These are phyloP conservation scores for Populus hybrid DNA, from an alignment of 441 rosid species.

Conservation along the genomic window DNA sequence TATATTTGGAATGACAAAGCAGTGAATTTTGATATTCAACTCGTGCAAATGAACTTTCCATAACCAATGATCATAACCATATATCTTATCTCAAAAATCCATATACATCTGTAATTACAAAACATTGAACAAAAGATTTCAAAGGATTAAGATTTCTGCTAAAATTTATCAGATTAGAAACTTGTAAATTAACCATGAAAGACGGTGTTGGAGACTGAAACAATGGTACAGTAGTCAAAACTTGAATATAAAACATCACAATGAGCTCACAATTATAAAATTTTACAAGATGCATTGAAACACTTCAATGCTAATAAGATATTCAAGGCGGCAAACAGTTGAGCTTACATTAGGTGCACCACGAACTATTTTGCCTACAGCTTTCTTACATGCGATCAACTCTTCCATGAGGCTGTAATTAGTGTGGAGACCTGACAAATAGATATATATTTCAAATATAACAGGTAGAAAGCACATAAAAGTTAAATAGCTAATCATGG, in stretches of 20 bases:
- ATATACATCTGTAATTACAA: background rate
- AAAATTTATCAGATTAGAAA: slow-evolving; percentile 1
- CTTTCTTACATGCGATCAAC: slow-evolving; percentile 84
- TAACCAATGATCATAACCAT: background rate
- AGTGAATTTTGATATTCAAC: background rate
- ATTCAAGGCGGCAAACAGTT: slow-evolving; percentile 7
- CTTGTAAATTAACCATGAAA: slow-evolving; percentile 2
- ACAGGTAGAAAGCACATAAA: slow-evolving; percentile 18
- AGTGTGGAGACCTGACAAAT: slow-evolving; percentile 77
- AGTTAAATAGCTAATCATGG: slow-evolving; percentile 3
- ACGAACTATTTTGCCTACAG: slow-evolving; percentile 65
- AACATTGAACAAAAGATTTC: background rate
- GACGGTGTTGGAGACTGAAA: background rate
- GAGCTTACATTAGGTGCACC: slow-evolving; percentile 85
- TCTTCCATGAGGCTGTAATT: slow-evolving; percentile 96
- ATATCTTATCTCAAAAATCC: background rate
- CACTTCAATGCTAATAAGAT: background rate
- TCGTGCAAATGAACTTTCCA: background rate
- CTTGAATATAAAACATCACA: background rate
- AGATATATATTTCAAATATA: slow-evolving; percentile 10
- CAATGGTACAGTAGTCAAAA: background rate
- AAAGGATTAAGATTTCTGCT: background rate
- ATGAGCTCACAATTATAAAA: background rate
- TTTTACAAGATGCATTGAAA: slow-evolving; percentile 18
- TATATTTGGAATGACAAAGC: background rate